Evolutionary conservation across 176 grass and related monocot genomes (phyloP), one percentile per base, ranked within the genome.

Genomic region (Metroxylon sagu): DNA sequence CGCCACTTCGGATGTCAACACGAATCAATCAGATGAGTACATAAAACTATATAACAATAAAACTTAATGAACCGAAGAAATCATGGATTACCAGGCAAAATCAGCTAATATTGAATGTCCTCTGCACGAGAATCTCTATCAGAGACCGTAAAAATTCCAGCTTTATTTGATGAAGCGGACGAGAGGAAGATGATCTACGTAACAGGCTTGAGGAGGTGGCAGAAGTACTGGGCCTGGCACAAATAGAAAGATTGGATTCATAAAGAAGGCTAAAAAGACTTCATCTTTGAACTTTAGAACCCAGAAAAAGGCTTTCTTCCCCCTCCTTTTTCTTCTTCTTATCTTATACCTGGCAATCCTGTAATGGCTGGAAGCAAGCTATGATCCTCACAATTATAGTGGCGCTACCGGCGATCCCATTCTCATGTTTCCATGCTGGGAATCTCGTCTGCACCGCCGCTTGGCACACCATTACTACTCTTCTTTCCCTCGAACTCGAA

Each of bases 381-480:
- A 96, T 75, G 66, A 82, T 71, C 54, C 92, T 90, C 39, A 90
- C 80, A 16, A 83, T 23, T 65, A 96, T 90, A 49, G 79, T 51
- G 50, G 73, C 67, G 65, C 50, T 59, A 67, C 79, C 79, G 16
- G 66, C 57, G 49, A 71, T 67, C 69, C 92, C 92, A 68, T 75
- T 96, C 75, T 96, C 87, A 77, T 96, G 92, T 75, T 85, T 96
- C 74, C 90, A 79, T 68, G 76, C 75, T 75, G 69, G 75, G 84
- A 96, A 90, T 89, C 80, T 87, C 16, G 83, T 88, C 72, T 84
- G 71, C 57, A 78, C 77, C 29, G 86, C 84, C 60, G 86, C 86
- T 75, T 90, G 81, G 82, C 92, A 96, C 86, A 96, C 80, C 92
- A 96, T 96, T 71, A 85, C 83, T 85, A 84, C 80, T 77, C 29